Evolutionary conservation across 345 rosid genomes (phyloP).

Genomic region (Eucalyptus cloeziana): DNA sequence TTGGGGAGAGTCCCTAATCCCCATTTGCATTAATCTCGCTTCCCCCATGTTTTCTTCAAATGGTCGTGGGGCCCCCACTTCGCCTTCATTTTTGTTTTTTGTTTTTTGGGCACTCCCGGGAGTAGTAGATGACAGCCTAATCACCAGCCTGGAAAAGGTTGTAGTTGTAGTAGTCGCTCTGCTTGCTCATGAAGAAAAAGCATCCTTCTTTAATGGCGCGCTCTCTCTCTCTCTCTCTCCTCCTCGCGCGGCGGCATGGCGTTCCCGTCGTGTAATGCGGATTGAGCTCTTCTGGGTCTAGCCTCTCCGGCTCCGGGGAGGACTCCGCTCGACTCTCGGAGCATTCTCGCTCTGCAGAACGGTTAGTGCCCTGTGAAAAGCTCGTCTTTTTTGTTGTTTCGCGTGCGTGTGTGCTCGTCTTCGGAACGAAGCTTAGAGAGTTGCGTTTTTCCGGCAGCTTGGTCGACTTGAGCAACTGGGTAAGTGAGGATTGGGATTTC

Average conservation of each 20-base stretch:
- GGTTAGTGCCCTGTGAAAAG: neutral
- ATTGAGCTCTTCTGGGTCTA: neutral
- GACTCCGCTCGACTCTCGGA: neutral
- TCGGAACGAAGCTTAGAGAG: neutral
- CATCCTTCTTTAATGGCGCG: neutral
- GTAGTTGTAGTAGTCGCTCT: conserved; percentile 3
- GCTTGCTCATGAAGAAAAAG: conserved; percentile 14
- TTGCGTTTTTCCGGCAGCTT: neutral
- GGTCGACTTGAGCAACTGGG: neutral
- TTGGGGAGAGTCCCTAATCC: neutral
- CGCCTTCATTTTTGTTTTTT: neutral
- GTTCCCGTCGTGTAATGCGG: neutral
- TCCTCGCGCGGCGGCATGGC: neutral
- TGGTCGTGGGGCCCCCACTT: conserved; percentile 19
- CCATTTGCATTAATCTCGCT: neutral
- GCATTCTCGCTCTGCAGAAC: neutral
- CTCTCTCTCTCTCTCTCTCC: too few relatives aligned
- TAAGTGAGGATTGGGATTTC: neutral
- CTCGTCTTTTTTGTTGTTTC: neutral
- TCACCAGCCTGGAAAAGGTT: conserved; percentile 88
- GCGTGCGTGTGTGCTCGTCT: neutral
- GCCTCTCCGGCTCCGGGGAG: neutral
- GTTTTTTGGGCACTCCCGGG: neutral
- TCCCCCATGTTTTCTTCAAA: neutral
- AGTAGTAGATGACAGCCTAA: conserved; percentile 59